Percentiles rank a stretch among this genome's conserved stretches.
These are phyloP conservation scores for Neurospora sp. DNA, from an alignment of 495 filamentous ascomycete species.

Conservation along the genomic window DNA sequence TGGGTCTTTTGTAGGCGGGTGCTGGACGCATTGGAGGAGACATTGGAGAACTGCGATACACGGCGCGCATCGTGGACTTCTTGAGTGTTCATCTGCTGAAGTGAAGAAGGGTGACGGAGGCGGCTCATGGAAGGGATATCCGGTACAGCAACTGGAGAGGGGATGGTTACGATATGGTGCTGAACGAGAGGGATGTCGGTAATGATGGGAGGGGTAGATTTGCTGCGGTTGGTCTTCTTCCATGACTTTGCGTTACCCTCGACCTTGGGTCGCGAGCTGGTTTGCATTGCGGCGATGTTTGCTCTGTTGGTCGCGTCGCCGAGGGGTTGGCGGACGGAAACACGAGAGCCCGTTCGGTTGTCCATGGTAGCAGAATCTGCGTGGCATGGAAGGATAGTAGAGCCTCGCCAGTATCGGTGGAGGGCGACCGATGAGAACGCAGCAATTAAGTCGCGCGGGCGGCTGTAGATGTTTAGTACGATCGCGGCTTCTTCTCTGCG, in stretches of 20 bases:
- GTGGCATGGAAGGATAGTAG: neutral
- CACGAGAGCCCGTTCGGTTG: conserved; percentile 13
- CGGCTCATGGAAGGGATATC: neutral
- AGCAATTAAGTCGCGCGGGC: neutral
- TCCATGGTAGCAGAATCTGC: conserved; percentile 22
- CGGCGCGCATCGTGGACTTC: conserved; percentile 43
- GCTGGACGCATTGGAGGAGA: conserved; percentile 45
- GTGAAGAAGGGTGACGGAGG: neutral
- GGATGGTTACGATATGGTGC: neutral
- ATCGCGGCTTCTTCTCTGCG: neutral
- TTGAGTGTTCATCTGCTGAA: conserved; percentile 33
- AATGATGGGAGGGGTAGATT: conserved; percentile 4
- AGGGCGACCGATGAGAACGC: neutral
- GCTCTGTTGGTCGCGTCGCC: conserved; percentile 39
- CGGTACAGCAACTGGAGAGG: neutral
- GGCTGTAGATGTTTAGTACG: neutral
- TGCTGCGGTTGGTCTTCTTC: conserved; percentile 4
- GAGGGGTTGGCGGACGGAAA: conserved; percentile 31
- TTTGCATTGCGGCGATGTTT: conserved; percentile 24
- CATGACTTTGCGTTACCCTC: neutral
- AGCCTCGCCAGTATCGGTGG: conserved; percentile 1
- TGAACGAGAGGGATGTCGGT: neutral
- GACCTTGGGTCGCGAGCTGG: neutral
- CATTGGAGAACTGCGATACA: conserved; percentile 62
- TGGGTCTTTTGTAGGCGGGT: conserved; percentile 56